A percentile compares a stretch with the other conserved stretches of the same genome.
Conservation (phyloP, 148 eudicot species). For the Linanthus parryae region DNA sequence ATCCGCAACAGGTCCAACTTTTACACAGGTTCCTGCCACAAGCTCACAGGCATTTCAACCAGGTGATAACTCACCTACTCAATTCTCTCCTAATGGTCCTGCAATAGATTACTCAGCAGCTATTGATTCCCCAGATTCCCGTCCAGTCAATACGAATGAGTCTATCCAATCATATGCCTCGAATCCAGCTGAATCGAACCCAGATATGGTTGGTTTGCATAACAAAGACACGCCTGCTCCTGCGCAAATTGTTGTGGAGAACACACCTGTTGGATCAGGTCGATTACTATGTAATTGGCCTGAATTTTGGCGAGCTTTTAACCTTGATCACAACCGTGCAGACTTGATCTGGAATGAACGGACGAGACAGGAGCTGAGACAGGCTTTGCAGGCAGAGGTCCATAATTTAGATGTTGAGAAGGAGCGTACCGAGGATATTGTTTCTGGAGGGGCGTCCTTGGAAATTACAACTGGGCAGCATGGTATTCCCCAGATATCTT, state of each 20-base stretch:
- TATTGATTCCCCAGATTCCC: constrained; percentile 36
- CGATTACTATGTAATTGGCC: constrained; percentile 95
- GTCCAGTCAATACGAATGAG: constrained; percentile 23
- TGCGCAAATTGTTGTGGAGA: constrained; percentile 93
- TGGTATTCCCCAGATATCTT: constrained; percentile 75
- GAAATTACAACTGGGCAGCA: constrained; percentile 50
- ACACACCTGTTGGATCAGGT: constrained; percentile 89
- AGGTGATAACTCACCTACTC: constrained; percentile 42
- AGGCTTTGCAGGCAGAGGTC: constrained; percentile 90
- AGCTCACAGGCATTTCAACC: constrained; percentile 32
- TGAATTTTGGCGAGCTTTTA: constrained; percentile 97
- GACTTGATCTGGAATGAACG: constrained; percentile 99
- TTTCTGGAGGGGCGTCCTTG: constrained; percentile 51
- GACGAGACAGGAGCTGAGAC: constrained; percentile 87
- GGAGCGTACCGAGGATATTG: constrained; percentile 91
- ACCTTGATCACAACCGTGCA: constrained; percentile 97
- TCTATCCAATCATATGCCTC: constrained; percentile 29
- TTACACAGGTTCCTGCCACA: constrained; percentile 27
- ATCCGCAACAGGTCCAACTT: constrained; percentile 25
- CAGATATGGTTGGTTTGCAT: constrained; percentile 30
- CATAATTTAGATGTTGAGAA: constrained; percentile 92
- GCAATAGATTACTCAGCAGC: constrained; percentile 36
- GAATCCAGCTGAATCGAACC: constrained; percentile 38
- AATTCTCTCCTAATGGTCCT: constrained; percentile 24
- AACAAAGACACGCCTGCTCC: constrained; percentile 69